Evolutionary conservation across 345 rosid genomes (phyloP).

Genomic region (Limnanthes douglasii): DNA sequence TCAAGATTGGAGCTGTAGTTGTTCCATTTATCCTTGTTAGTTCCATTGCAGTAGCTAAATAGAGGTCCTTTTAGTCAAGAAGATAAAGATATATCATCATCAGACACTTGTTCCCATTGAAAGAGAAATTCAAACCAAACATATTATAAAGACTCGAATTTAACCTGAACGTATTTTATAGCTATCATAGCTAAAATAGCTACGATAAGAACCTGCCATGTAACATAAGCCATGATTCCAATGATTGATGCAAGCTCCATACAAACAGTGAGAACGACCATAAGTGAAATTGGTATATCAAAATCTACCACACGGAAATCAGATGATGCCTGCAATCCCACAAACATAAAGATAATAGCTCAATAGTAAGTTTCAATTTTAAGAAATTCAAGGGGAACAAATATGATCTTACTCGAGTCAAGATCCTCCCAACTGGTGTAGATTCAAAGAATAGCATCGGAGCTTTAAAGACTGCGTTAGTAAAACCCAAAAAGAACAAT

Average conservation of each 20-base stretch:
- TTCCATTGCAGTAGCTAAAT: conserved; percentile 67
- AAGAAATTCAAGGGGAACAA: too few species aligned
- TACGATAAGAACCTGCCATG: conserved; percentile 68
- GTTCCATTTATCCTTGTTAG: conserved; percentile 78
- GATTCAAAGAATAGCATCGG: conserved; percentile 75
- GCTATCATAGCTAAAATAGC: conserved; percentile 40
- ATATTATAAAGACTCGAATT: conserved; percentile 3
- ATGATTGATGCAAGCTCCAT: conserved; percentile 28
- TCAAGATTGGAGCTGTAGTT: conserved; percentile 91
- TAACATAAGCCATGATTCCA: conserved; percentile 45
- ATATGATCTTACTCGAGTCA: conserved; percentile 43
- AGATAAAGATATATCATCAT: not conserved
- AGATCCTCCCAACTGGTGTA: conserved; percentile 64
- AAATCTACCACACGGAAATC: conserved; percentile 52
- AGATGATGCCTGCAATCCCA: conserved; percentile 46
- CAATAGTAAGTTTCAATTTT: too few species aligned
- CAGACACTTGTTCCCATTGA: not conserved
- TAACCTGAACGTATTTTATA: conserved; percentile 43
- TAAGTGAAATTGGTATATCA: conserved; percentile 36
- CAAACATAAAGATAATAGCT: too few species aligned
- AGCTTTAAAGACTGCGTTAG: conserved; percentile 42
- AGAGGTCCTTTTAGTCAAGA: conserved; percentile 33
- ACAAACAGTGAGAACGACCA: conserved; percentile 19
- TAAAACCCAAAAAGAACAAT: conserved; percentile 55
- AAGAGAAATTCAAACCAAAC: not conserved